Evolutionary conservation across 2,329 filamentous ascomycete species (phyloP).

Genomic region (Ciborinia camelliae): DNA sequence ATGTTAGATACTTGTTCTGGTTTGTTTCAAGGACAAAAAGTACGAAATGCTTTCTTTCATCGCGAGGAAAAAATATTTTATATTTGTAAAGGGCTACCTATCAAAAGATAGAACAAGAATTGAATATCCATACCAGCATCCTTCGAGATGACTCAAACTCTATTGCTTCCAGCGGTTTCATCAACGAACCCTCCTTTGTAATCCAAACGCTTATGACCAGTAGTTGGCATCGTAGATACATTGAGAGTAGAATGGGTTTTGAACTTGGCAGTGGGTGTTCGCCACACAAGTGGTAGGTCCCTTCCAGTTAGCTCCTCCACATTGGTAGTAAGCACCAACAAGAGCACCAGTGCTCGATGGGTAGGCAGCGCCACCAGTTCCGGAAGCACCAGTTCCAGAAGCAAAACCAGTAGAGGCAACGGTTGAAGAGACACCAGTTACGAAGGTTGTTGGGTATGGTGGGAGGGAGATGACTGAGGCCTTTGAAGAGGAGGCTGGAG

Average conservation of each 20-base stretch:
- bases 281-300: constrained; percentile 25
- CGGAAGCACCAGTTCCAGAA: constrained; percentile 16
- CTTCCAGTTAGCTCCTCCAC: constrained; percentile 27
- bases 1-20: no score
- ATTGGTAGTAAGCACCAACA: constrained; percentile 24
- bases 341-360: not conserved
- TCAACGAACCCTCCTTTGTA: not conserved
- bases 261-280: constrained; percentile 23
- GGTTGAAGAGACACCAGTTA: not conserved
- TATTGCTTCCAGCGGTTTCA: not conserved
- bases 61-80: not conserved
- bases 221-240: no score
- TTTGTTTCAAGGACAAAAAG: no score
- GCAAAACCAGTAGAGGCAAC: constrained; percentile 14
- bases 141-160: constrained; percentile 7
- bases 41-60: no score
- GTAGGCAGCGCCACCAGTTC: constrained; percentile 8
- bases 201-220: not conserved
- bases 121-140: constrained; percentile 11
- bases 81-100: constrained; percentile 17
- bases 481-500: constrained; percentile 8
- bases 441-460: constrained; percentile 16
- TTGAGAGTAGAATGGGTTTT: constrained; percentile 25
- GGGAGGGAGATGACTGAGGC: not conserved
- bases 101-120: constrained; percentile 17